Base-by-base conservation (phyloP, 2,329 filamentous ascomycete genomes). In the Cercospora beticola region DNA sequence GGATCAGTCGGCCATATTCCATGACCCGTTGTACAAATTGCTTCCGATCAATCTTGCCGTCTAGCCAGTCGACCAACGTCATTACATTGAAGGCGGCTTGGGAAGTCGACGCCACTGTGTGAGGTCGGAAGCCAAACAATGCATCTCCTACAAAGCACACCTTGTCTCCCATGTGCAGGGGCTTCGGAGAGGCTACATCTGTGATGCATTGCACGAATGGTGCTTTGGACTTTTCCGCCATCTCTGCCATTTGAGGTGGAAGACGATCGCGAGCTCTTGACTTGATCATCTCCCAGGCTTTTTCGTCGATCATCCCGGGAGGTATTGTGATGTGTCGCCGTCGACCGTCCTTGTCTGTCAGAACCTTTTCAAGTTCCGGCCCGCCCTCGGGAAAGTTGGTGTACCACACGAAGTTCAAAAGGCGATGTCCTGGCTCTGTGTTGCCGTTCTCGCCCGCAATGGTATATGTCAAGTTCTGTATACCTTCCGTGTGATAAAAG, bases 321-420 rank as follows among this genome's bases (percentile, higher is more conserved):
- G 82, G 82, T 64, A 84, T 78, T 0, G 82, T 84, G 58, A 81
- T 81, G 21, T 75, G 76, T 67, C 83, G 79, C 5, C 73, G 70
- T 6, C 75, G 70, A 8, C 81, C 81, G n/a, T 81, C 72, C 14
- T 77, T 70, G 69, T 84, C 82, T 0, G 82, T 84, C 76, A 85
- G 80, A 10, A 83, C 70, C 4, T 79, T 79, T 7, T 74, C 73
- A 33, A 83, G 77, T 57, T 82, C 80, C 2, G 75, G 61, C 0
- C 78, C 79, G 8, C 73, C 76, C 16, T 81, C 77, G 0, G 77
- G 71, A 16, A 81, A 76, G 68, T 83, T 82, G 58, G 75, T 78
- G 73, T 84, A 85, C 77, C 82, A 83, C 2, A 84, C 81, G 64
- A 80, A 83, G 68, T 84, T 84, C 58, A 84, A 75, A 5, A 83